These are phyloP conservation scores for Mastigamoeba balamuthi DNA, from an alignment of 78 protist species.

Conservation along the genomic window DNA sequence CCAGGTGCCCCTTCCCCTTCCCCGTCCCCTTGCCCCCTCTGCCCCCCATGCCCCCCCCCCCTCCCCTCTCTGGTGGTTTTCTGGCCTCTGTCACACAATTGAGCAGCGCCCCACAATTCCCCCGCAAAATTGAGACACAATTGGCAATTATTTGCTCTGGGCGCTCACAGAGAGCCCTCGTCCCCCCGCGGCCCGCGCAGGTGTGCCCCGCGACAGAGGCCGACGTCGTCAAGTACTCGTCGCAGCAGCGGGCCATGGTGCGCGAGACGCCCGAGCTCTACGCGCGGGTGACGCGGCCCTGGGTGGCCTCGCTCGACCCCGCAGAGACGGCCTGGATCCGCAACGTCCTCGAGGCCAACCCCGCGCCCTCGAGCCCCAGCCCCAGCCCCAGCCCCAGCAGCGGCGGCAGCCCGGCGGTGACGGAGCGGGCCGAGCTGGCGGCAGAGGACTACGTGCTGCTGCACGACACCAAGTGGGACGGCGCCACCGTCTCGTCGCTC, in stretches of 20 bases:
- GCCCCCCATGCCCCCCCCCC: too few species aligned
- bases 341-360: neutral
- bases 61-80: too few species aligned
- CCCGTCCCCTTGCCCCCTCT: too few species aligned
- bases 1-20: too few species aligned
- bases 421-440: neutral
- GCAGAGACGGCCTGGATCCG: neutral
- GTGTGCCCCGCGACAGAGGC: too few species aligned
- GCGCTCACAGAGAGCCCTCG: too few species aligned
- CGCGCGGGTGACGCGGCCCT: neutral
- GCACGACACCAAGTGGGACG: neutral
- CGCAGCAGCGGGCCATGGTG: neutral
- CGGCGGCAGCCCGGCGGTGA: neutral
- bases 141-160: too few species aligned
- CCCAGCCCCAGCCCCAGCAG: neutral
- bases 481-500: neutral
- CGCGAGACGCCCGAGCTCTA: neutral
- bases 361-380: neutral
- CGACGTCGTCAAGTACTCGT: neutral
- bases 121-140: too few species aligned
- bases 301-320: neutral
- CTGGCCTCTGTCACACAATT: too few species aligned
- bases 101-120: too few species aligned
- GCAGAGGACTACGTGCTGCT: neutral
- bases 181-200: too few species aligned